Conservation (phyloP, 306 rosid genomes). For the Quercus rubra region DNA sequence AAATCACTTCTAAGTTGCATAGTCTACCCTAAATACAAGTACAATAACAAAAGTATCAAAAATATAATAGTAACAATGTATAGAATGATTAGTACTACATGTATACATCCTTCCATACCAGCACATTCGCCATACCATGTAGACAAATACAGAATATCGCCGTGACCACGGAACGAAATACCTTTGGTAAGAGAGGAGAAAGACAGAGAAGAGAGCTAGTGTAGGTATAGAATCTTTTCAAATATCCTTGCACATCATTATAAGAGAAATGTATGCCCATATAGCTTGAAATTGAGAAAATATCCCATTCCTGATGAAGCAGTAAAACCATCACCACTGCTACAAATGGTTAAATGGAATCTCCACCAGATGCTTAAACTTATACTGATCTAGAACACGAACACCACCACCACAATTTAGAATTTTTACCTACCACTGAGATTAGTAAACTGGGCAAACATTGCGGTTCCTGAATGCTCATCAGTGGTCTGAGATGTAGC, state of each 20-base stretch:
- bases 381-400: background rate
- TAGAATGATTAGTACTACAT: constrained; percentile 35
- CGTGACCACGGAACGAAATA: constrained; percentile 8
- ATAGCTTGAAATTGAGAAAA: background rate
- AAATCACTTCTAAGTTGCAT: constrained; percentile 23
- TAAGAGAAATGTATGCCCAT: background rate
- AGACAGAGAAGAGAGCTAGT: background rate
- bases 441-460: constrained; percentile 61
- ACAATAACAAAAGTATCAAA: constrained; percentile 2
- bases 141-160: background rate
- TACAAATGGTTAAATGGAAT: background rate
- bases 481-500: constrained; percentile 29
- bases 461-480: constrained; percentile 69
- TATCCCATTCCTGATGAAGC: background rate
- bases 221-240: constrained; percentile 2
- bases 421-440: constrained; percentile 65
- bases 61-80: constrained; percentile 27
- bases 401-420: background rate
- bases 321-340: background rate
- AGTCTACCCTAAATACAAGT: constrained; percentile 1
- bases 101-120: constrained; percentile 22
- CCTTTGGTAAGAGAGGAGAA: background rate
- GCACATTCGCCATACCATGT: constrained; percentile 15
- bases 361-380: constrained; percentile 9
- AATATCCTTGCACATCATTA: background rate